phyloP scores from a whole-genome alignment of 2,329 filamentous ascomycete species.

The Calonectria henricotiae region DNA sequence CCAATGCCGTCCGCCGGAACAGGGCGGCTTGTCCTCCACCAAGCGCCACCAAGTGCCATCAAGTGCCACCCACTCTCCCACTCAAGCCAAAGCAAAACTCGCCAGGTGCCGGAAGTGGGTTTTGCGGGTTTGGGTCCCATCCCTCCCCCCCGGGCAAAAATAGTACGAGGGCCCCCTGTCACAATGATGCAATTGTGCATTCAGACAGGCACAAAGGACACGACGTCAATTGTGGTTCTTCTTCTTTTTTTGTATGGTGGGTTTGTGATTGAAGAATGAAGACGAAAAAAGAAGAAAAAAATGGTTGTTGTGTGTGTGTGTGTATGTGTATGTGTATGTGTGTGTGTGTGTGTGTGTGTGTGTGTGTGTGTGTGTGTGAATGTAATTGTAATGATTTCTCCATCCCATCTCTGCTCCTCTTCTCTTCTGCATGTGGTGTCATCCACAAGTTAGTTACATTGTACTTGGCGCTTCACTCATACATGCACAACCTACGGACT shows the following conservation, averaged over 20 bases:
- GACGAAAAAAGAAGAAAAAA: too few relatives aligned
- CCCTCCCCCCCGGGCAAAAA: background rate
- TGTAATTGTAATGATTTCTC: background rate
- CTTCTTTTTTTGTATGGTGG: background rate
- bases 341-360: background rate
- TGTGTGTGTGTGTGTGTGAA: background rate
- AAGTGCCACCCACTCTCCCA: background rate
- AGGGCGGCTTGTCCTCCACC: background rate
- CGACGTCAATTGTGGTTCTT: conserved; percentile 9
- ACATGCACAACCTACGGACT: background rate
- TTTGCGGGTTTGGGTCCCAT: background rate
- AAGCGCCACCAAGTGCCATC: too few relatives aligned
- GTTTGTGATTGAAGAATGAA: background rate
- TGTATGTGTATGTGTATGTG: background rate
- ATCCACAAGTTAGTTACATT: too few relatives aligned
- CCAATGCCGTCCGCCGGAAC: conserved; percentile 7
- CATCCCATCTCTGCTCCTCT: too few relatives aligned
- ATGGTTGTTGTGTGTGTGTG: background rate
- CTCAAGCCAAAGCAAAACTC: conserved; percentile 12
- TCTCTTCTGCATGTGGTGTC: too few relatives aligned
- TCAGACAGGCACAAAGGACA: background rate
- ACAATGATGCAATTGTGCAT: conserved; percentile 20
- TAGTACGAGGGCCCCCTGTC: conserved; percentile 15
- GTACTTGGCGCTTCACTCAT: background rate
- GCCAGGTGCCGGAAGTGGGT: background rate